Conservation (phyloP, 352 stramenopile genomes). For the Globisporangium sylvaticum region DNA sequence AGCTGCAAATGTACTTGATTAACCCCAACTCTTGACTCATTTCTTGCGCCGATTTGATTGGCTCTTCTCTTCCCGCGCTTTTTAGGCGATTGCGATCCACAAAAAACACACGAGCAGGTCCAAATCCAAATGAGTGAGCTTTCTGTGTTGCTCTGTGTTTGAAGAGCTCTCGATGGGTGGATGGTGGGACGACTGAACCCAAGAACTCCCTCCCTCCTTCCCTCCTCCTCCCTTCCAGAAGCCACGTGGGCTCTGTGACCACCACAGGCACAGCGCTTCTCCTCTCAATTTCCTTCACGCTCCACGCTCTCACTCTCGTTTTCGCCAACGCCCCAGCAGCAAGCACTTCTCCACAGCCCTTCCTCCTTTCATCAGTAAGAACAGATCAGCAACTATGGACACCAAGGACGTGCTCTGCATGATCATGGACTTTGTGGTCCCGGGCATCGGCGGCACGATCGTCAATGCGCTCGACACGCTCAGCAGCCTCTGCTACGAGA, state of each 20-base stretch:
- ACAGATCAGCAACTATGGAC: conserved; percentile 7
- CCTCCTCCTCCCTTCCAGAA: background rate
- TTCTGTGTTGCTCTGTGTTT: background rate
- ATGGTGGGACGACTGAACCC: background rate
- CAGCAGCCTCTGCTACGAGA: conserved; percentile 21
- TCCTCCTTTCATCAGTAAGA: no score
- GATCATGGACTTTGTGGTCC: conserved; percentile 27
- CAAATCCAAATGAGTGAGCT: background rate
- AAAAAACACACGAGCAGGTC: background rate
- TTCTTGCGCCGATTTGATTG: background rate
- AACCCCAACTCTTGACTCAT: background rate
- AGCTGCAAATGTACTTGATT: background rate
- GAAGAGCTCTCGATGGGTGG: background rate
- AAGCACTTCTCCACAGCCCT: background rate
- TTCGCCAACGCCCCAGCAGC: background rate
- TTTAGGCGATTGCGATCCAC: background rate
- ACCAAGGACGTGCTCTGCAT: conserved; percentile 12
- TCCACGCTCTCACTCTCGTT: background rate
- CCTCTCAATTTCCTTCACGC: background rate
- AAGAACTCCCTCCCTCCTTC: background rate
- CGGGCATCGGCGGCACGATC: conserved; percentile 31
- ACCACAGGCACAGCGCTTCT: no score
- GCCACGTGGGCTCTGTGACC: background rate
- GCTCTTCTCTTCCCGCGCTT: background rate
- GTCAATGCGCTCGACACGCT: conserved; percentile 25